Base-by-base conservation (phyloP, 2,329 filamentous ascomycete genomes). In the Trichocomaceae sp. region DNA sequence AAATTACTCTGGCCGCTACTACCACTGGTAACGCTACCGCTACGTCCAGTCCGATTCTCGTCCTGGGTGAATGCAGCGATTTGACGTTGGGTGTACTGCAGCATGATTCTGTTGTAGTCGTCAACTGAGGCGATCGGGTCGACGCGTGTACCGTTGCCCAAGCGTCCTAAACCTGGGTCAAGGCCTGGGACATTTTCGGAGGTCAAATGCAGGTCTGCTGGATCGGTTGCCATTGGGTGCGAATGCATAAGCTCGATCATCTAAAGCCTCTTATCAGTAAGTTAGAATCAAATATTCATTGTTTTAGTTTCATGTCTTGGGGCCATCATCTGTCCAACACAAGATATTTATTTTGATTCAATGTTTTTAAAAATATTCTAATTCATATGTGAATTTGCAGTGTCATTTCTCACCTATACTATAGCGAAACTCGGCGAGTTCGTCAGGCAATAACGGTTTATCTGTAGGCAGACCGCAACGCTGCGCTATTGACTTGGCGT, bases 61-160 rank as follows among this genome's bases (percentile, higher is more conserved):
- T 12, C 50, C 54, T 47, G 35, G 22, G 55, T 51, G 52, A 71
- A 72, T 4, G 62, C 60, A 2, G 65, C 65, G 62, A 72, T 69
- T 44, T 70, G 68, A 26, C 63, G 66, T 39, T 71, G 68, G 13
- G 69, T 72, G 48, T 72, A 69, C 45, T 69, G 62, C 39, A 71
- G 61, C 69, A 72, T 71, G 50, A 67, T 63, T 22, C 68, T 67
- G 58, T 67, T 70, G 55, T 72, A 72, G 56, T 70, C 69, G 46
- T 69, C 69, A n/a, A 72, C 54, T 2, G 68, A 68, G 4, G 52
- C 15, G 45, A 19, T 37, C 22, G 49, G 49, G 19, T 56, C 50
- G 10, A 49, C 15, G 26, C 45, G 37, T 5, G 44, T 26, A 4
- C 12, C 37, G 20, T 29, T 29, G 12, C 35, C 45, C 49, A 48